Conservation (phyloP, 1,284 basidiomycete species). For the Leucoagaricus sp. region DNA sequence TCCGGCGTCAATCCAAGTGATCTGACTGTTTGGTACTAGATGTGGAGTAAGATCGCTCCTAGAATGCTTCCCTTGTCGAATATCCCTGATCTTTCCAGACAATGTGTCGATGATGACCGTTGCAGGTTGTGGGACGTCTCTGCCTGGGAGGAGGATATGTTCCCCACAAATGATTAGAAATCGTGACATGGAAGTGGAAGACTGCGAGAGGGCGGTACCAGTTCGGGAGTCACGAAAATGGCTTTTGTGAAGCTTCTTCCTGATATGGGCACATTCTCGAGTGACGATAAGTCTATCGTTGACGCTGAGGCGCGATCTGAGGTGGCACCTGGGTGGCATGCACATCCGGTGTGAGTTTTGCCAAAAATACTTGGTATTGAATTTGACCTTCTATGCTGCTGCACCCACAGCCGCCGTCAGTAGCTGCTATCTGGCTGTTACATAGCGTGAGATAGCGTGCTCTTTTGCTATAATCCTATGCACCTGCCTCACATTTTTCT, state of each 20-base stretch:
- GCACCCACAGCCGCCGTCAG: not conserved
- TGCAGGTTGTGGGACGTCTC: conserved; percentile 56
- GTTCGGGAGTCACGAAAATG: not conserved
- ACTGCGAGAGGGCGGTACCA: not conserved
- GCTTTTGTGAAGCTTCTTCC: not conserved
- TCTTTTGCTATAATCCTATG: not conserved
- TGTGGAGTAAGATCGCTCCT: conserved; percentile 37
- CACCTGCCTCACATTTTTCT: not conserved
- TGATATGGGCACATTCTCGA: too few relatives aligned
- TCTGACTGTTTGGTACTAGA: conserved; percentile 24
- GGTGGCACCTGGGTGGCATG: too few relatives aligned
- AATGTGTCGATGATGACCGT: conserved; percentile 66
- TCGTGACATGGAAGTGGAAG: conserved; percentile 19
- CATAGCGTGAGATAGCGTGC: not conserved
- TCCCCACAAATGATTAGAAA: conserved; percentile 43
- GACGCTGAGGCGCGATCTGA: not conserved
- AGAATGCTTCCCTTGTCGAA: conserved; percentile 39
- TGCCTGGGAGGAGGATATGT: conserved; percentile 62
- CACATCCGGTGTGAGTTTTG: not conserved
- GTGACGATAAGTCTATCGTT: not conserved
- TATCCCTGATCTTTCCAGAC: conserved; percentile 68
- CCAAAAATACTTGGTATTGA: not conserved
- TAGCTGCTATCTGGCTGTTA: not conserved
- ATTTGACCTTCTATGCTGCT: not conserved
- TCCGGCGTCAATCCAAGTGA: conserved; percentile 63